phyloP scores from a whole-genome alignment of 495 filamentous ascomycete species.

The Tricharina praecox region DNA sequence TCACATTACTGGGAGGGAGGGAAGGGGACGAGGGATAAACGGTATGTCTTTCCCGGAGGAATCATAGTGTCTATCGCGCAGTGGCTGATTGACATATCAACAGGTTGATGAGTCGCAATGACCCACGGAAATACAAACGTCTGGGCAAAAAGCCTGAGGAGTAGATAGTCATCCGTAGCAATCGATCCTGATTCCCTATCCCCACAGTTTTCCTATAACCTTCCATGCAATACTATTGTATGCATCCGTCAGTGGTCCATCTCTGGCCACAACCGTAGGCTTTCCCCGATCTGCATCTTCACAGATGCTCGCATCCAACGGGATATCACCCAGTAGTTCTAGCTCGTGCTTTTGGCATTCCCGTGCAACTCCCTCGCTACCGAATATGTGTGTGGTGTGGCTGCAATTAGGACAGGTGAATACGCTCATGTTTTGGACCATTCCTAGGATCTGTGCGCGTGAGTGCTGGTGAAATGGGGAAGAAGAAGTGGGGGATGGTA shows the following conservation, averaged over 20 bases:
- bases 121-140: slow-evolving; percentile 7
- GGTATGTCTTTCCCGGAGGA: too few species aligned
- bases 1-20: slow-evolving; percentile 86
- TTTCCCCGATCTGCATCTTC: slow-evolving; percentile 76
- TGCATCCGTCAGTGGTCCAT: slow-evolving; percentile 48
- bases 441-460: slow-evolving; percentile 45
- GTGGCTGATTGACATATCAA: too few species aligned
- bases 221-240: slow-evolving; percentile 54
- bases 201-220: slow-evolving; percentile 35
- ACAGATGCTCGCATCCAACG: slow-evolving; percentile 71
- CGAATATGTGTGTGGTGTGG: slow-evolving; percentile 63
- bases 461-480: background rate
- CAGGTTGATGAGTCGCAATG: slow-evolving; percentile 8
- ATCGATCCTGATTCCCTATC: too few species aligned
- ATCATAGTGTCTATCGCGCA: too few species aligned
- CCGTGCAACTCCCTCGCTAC: slow-evolving; percentile 36
- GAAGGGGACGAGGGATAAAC: slow-evolving; percentile 28
- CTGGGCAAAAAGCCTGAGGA: slow-evolving; percentile 21
- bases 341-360: slow-evolving; percentile 50
- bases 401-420: slow-evolving; percentile 69
- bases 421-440: slow-evolving; percentile 89
- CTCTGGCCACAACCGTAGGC: slow-evolving; percentile 77
- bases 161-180: too few species aligned
- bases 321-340: slow-evolving; percentile 71
- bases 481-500: slow-evolving; percentile 10